Conservation (phyloP, 2,329 filamentous ascomycete genomes). For the Fusarium succisae region DNA sequence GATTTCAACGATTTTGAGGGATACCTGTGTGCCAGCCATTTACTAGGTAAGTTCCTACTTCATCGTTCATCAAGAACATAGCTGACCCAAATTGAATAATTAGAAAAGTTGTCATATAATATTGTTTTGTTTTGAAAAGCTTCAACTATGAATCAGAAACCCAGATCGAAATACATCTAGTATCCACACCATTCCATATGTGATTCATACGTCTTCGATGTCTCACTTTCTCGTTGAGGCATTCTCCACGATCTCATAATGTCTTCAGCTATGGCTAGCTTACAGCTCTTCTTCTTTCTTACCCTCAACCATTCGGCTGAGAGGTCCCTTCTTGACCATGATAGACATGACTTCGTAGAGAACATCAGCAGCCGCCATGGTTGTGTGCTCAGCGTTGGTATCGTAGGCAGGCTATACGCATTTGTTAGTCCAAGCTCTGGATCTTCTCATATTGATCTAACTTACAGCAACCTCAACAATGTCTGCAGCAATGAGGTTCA, state of each 20-base stretch:
- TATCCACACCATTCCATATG: too few relatives aligned
- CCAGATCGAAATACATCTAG: too few relatives aligned
- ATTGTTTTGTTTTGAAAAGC: conserved; percentile 39
- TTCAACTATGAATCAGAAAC: fast-evolving
- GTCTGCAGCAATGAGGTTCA: conserved; percentile 76
- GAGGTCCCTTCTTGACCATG: conserved; percentile 81
- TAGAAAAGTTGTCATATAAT: conserved; percentile 41
- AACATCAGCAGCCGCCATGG: conserved; percentile 76
- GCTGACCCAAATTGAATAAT: too few relatives aligned
- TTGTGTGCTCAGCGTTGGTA: conserved; percentile 76
- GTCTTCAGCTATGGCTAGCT: too few relatives aligned
- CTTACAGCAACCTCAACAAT: conserved; percentile 71
- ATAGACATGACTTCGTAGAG: conserved; percentile 83
- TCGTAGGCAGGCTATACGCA: conserved; percentile 68
- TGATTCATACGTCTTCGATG: too few relatives aligned
- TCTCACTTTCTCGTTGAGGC: too few relatives aligned
- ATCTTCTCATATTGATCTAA: not conserved
- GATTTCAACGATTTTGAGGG: conserved; percentile 32
- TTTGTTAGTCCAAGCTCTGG: not conserved
- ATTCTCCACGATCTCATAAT: too few relatives aligned
- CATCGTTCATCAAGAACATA: too few relatives aligned
- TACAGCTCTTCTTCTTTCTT: conserved; percentile 19
- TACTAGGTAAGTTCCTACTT: conserved; percentile 31
- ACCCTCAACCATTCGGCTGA: conserved; percentile 58
- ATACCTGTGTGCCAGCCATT: conserved; percentile 26